A percentile compares a stretch with the other conserved stretches of the same genome.
Evolutionary conservation across 1,139 yeast genomes (phyloP).

Genomic region (Yamadazyma sp.): DNA sequence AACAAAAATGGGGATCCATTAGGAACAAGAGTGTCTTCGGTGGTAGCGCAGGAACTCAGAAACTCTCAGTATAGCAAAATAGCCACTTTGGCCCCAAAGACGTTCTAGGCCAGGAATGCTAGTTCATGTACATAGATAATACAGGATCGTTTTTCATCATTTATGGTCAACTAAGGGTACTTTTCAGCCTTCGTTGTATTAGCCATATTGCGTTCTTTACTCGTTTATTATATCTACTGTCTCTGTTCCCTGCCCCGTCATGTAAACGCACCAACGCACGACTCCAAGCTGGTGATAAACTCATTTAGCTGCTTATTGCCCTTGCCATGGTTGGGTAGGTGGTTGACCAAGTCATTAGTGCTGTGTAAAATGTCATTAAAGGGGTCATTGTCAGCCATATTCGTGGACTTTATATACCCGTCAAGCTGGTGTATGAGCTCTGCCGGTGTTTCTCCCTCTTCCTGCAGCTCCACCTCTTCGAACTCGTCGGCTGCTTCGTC

Average conservation of each 20-base stretch:
- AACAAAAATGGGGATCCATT: constrained; percentile 92
- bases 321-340: constrained; percentile 18
- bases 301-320: constrained; percentile 20
- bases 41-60: constrained; percentile 88
- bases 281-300: constrained; percentile 23
- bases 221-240: background rate
- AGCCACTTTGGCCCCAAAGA: constrained; percentile 88
- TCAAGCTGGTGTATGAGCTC: constrained; percentile 13
- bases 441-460: constrained; percentile 9
- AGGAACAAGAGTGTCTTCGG: constrained; percentile 90
- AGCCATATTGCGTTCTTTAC: too few relatives aligned
- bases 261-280: constrained; percentile 25
- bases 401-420: constrained; percentile 12
- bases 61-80: constrained; percentile 84
- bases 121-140: constrained; percentile 5
- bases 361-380: constrained; percentile 19
- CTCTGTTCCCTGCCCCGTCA: background rate
- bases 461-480: constrained; percentile 4
- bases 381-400: constrained; percentile 3
- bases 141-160: background rate
- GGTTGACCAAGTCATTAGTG: constrained; percentile 17
- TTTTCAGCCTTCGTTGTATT: too few relatives aligned
- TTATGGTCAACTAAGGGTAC: background rate
- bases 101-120: constrained; percentile 44
- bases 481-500: constrained; percentile 4